Evolutionary conservation across 108 stramenopile species (phyloP), one percentile per base, ranked within the genome.

Genomic region (Cyclostephanos invisitatus): DNA sequence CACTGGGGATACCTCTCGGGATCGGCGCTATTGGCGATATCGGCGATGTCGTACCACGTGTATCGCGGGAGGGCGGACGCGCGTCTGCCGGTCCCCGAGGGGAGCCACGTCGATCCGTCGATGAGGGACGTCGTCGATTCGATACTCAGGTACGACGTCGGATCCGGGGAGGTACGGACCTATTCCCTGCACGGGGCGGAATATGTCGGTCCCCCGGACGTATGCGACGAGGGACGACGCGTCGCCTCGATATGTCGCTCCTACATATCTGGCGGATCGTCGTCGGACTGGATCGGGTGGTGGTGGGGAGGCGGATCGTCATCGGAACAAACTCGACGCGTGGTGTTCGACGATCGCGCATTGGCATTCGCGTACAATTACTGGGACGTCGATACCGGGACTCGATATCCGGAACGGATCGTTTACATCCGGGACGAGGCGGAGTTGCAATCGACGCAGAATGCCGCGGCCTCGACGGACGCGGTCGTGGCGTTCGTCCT

Each of bases 321-420:
- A 32, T 32, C 32, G 32, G 32, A 32, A 32, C 32, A 32, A 32
- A n/a, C n/a, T n/a, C 32, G 73, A 5, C 73, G 67, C 42, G 67
- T 24, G 20, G 77, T 78, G 32, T 78, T 83, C 63, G 77, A 83
- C 59, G 77, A 83, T 51, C 57, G 63, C 29, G 22, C 78, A 0
- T 60, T 83, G 55, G 70, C 82, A n/a, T 83, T 83, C 61, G 64
- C 68, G 7, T 78, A 78, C 53, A 74, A 74, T 49, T 83, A 64
- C 42, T 78, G 77, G 77, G 77, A 83, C 68, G 42, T 32, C 15
- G 64, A 78, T 10, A 47, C 59, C 5, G 56, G 18, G 29, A 47
- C 60, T 4, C 40, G 49, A 64, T 69, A 74, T 58, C 64, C 77
- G 28, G 68, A 75, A 29, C 78, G 74, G 42, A 73, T 83, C 5